A percentile compares a stretch with the other conserved stretches of the same genome.
Conservation (phyloP, 345 rosid genomes). For the Rhizophora mangle region DNA sequence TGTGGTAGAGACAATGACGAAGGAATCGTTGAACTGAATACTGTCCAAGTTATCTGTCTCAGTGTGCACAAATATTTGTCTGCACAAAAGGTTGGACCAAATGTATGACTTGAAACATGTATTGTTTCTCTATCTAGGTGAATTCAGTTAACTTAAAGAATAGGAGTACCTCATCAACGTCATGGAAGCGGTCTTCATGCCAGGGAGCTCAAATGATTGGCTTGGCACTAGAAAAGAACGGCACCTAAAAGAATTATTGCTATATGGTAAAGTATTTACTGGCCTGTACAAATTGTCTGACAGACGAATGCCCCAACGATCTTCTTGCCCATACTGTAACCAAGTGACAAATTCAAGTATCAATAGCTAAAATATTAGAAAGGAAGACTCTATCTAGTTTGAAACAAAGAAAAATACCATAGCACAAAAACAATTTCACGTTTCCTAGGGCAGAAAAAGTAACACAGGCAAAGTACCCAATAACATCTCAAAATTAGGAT, state of each 20-base stretch:
- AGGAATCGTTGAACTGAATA: background rate
- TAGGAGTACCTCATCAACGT: slow-evolving; percentile 49
- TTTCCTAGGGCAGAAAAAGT: background rate
- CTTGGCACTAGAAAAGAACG: slow-evolving; percentile 44
- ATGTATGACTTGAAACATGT: too few species aligned
- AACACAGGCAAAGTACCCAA: background rate
- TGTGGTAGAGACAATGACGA: background rate
- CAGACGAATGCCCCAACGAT: slow-evolving; percentile 33
- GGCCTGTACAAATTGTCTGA: slow-evolving; percentile 39
- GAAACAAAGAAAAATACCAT: background rate
- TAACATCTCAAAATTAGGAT: too few species aligned
- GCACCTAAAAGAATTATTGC: slow-evolving; percentile 50
- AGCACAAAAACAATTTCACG: background rate
- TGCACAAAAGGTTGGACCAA: too few species aligned
- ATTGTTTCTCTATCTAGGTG: background rate
- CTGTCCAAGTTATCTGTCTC: background rate
- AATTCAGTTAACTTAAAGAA: slow-evolving; percentile 10
- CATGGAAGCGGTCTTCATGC: slow-evolving; percentile 44
- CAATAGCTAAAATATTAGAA: background rate
- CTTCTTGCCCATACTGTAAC: slow-evolving; percentile 35
- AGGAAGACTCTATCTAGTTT: background rate
- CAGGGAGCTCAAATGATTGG: slow-evolving; percentile 41
- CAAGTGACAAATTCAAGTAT: slow-evolving; percentile 5
- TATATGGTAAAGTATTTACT: slow-evolving; percentile 28
- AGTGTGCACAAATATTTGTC: background rate